Evolutionary conservation across 2,329 filamentous ascomycete species (phyloP).

Genomic region (Orbilia blumenaviensis): DNA sequence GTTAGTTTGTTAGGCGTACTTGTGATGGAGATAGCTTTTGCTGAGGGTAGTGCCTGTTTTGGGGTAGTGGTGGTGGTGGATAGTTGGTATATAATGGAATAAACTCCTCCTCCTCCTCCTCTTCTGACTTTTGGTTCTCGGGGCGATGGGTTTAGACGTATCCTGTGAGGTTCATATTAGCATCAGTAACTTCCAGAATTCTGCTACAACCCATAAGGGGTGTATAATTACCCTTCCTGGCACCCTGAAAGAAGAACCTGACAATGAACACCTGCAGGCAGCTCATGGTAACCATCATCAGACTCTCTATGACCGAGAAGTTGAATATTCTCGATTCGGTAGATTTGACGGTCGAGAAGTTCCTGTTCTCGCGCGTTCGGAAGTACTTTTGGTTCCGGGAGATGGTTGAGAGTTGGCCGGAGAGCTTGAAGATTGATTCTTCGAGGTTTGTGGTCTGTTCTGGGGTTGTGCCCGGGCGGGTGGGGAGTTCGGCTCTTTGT

Average conservation of each 20-base stretch:
- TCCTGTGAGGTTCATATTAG: not conserved
- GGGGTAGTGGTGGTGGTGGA: too few relatives aligned
- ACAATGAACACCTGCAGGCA: slow-evolving; percentile 96
- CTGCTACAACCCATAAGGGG: not conserved
- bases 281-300: slow-evolving; percentile 93
- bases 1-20: too few relatives aligned
- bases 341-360: slow-evolving; percentile 96
- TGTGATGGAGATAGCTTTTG: too few relatives aligned
- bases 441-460: slow-evolving; percentile 90
- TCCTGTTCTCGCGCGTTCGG: slow-evolving; percentile 96
- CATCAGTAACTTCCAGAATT: too few relatives aligned
- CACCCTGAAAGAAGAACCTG: slow-evolving; percentile 94
- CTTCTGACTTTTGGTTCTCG: too few relatives aligned
- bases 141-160: slow-evolving; percentile 53
- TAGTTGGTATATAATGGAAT: too few relatives aligned
- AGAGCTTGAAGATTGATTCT: slow-evolving; percentile 94
- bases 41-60: too few relatives aligned
- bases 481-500: slow-evolving; percentile 79
- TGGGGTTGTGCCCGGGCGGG: slow-evolving; percentile 84
- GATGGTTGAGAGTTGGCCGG: slow-evolving; percentile 90
- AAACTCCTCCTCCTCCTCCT: too few relatives aligned
- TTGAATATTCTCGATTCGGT: slow-evolving; percentile 97
- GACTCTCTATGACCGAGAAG: slow-evolving; percentile 91
- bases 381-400: slow-evolving; percentile 99
- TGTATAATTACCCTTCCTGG: slow-evolving; percentile 55